phyloP scores from a whole-genome alignment of 1,284 basidiomycete genomes.

The Ganoderma meredithae region DNA sequence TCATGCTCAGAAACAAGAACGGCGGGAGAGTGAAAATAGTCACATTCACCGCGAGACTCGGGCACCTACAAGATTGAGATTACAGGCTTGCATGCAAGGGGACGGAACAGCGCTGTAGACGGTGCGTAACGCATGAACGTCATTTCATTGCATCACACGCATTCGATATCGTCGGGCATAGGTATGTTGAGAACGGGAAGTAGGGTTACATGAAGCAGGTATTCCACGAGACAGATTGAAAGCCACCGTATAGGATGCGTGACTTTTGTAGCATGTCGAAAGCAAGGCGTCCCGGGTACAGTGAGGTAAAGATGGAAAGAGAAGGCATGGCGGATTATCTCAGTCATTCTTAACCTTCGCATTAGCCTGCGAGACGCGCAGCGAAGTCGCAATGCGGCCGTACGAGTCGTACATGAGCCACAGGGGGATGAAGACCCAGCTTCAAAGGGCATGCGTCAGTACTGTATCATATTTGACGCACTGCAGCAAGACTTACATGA shows the following conservation, averaged over 20 bases:
- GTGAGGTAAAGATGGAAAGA: not conserved
- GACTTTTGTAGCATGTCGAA: not conserved
- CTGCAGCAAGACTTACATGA: slow-evolving; percentile 59
- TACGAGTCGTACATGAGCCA: slow-evolving; percentile 83
- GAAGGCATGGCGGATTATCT: not conserved
- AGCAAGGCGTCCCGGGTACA: not conserved
- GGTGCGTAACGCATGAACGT: not conserved
- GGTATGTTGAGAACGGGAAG: not conserved
- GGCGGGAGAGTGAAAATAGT: not conserved
- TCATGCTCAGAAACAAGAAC: not conserved
- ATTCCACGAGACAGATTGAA: not conserved
- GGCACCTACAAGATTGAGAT: not conserved
- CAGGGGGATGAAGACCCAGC: slow-evolving; percentile 81
- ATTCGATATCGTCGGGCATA: not conserved
- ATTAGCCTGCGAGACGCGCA: slow-evolving; percentile 54
- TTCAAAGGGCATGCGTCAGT: slow-evolving; percentile 39
- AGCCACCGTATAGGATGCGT: not conserved
- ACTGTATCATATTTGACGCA: too few species aligned
- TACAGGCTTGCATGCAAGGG: not conserved
- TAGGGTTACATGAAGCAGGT: slow-evolving; percentile 1
- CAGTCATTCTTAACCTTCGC: slow-evolving; percentile 50
- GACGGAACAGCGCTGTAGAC: not conserved
- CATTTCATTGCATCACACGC: not conserved
- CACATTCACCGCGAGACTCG: not conserved
- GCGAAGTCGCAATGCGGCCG: slow-evolving; percentile 63